Conservation (phyloP, 1,284 basidiomycete genomes). For the Chiua sp. region DNA sequence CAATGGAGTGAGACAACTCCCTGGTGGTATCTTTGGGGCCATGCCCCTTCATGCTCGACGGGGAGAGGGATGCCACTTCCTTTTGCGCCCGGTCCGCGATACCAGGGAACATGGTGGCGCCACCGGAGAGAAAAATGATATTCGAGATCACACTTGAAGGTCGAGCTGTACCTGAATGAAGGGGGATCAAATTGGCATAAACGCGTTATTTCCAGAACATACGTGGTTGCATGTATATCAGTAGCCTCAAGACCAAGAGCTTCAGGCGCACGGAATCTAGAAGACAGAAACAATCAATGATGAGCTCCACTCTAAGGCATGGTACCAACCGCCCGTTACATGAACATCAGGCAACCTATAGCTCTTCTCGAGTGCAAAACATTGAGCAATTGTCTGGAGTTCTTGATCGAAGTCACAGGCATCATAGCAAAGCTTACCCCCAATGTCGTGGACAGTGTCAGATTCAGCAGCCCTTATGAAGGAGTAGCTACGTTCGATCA, state of each 20-base stretch:
- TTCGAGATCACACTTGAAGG: constrained; percentile 83
- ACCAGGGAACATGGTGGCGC: constrained; percentile 98
- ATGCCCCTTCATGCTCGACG: constrained; percentile 87
- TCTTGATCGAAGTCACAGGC: constrained; percentile 98
- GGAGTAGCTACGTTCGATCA: constrained; percentile 93
- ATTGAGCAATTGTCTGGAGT: constrained; percentile 91
- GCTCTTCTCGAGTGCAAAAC: constrained; percentile 92
- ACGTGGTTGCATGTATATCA: constrained; percentile 97
- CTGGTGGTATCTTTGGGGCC: constrained; percentile 6
- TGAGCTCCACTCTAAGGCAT: neutral
- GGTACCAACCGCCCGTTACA: constrained; percentile 86
- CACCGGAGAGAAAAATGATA: constrained; percentile 93
- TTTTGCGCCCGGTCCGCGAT: constrained; percentile 98
- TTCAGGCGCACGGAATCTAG: constrained; percentile 94
- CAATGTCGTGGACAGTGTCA: constrained; percentile 98
- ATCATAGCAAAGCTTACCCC: constrained; percentile 98
- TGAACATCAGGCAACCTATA: constrained; percentile 98
- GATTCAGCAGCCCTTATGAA: constrained; percentile 95
- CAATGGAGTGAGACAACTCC: constrained; percentile 9
- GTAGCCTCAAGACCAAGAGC: constrained; percentile 92
- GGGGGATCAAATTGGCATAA: constrained; percentile 13
- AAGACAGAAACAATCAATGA: constrained; percentile 9
- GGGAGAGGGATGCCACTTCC: constrained; percentile 87
- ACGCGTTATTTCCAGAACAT: constrained; percentile 42
- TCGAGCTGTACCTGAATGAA: constrained; percentile 79